Evolutionary conservation across 345 rosid species (phyloP), one percentile per base, ranked within the genome.

Genomic region (Draba incana): DNA sequence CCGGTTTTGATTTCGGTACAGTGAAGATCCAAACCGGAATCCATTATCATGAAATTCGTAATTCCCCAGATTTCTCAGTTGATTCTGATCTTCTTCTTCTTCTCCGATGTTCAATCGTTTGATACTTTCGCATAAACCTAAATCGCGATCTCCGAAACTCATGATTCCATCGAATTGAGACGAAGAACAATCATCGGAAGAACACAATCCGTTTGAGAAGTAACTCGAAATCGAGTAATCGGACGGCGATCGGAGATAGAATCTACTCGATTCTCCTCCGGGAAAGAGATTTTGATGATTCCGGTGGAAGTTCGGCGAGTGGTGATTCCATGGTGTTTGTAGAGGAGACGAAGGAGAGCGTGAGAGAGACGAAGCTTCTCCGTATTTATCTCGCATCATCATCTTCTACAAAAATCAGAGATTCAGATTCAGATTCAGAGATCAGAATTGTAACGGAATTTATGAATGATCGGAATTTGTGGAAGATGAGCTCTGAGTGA

Each of bases 141-240:
- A 14, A 43, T 51, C 71, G 6, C 57, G 42, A 4, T 12, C 53
- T 49, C 4, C n/a, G 3, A 20, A 20, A 20, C 20, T 35, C 56
- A 73, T 56, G 16, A 35, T 44, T 14, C 57, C 35, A 28, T 53
- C 57, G 6, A 71, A 47, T n/a, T 71, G 81, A 57, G 68, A 43
- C 6, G 20, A 20, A 20, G 81, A 74, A 57, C 75, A 77, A 15
- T 72, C 63, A 3, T 78, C 82, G 43, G 76, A 72, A 11, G 72
- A 72, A 70, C 75, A 75, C 12, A 64, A 49, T 9, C 74, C 84
- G 53, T 60, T 61, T 14, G 81, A 81, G 58, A 78, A 73, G 75
- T 75, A 68, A 64, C 82, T 76, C 1, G 82, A 70, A 3, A 74
- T 53, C 0, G 80, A 78, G 51, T 74, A 57, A 72, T 69, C 80